Percentiles rank a stretch among this genome's conserved stretches.
phyloP scores from a whole-genome alignment of 2,329 filamentous ascomycete species.

The Colletotrichum cereale region DNA sequence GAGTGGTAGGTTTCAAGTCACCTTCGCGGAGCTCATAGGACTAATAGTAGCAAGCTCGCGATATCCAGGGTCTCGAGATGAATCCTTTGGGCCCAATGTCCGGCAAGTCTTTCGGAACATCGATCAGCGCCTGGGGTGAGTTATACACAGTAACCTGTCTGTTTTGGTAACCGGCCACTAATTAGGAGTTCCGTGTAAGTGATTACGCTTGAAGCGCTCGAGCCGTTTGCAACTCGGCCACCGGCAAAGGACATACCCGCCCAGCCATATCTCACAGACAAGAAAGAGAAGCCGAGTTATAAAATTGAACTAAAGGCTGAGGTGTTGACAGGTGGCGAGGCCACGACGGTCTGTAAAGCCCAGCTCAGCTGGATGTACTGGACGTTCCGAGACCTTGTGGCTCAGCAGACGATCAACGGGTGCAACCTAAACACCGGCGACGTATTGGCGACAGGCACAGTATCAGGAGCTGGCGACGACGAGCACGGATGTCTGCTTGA shows the following conservation, averaged over 20 bases:
- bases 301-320: conserved; percentile 49
- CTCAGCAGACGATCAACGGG: conserved; percentile 53
- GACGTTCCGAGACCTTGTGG: conserved; percentile 53
- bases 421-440: conserved; percentile 55
- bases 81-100: conserved; percentile 71
- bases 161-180: neutral
- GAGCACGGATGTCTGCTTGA: conserved; percentile 57
- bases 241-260: conserved; percentile 43
- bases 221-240: conserved; percentile 64
- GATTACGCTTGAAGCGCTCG: conserved; percentile 70
- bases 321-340: conserved; percentile 42
- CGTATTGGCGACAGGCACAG: conserved; percentile 57
- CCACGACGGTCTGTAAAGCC: conserved; percentile 47
- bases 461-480: conserved; percentile 51
- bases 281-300: conserved; percentile 51
- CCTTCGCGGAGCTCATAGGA: neutral
- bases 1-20: conserved; percentile 58
- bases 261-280: conserved; percentile 50
- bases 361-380: conserved; percentile 53
- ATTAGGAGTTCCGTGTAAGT: conserved; percentile 47
- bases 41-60: conserved; percentile 58
- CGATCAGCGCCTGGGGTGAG: conserved; percentile 68
- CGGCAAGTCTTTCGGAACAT: conserved; percentile 70
- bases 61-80: conserved; percentile 74
- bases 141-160: neutral